Percentiles rank a stretch among this genome's conserved stretches.
phyloP scores from a whole-genome alignment of 1,284 basidiomycete species.

The Austropuccinia psidii region DNA sequence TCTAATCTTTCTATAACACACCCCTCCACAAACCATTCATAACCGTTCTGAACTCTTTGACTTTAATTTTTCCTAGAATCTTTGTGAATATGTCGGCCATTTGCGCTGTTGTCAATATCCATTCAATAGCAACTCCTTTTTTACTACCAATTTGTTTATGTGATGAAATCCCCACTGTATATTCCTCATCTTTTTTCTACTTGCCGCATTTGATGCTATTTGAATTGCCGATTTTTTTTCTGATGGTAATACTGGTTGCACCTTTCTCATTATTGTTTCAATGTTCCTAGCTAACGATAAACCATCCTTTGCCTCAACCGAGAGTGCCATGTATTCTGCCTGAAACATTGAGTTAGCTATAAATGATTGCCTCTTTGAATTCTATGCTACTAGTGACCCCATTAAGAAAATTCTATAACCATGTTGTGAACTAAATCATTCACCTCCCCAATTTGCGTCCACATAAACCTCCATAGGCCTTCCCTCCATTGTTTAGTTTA shows the following conservation, averaged over 20 bases:
- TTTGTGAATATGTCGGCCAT: slow-evolving; percentile 12
- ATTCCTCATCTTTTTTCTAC: not conserved
- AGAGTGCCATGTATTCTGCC: slow-evolving; percentile 20
- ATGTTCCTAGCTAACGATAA: too few species aligned
- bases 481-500: not conserved
- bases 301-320: too few species aligned
- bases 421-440: not conserved
- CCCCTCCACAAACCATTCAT: too few species aligned
- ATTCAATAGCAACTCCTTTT: not conserved
- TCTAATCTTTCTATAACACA: too few species aligned
- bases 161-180: not conserved
- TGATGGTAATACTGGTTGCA: too few species aligned
- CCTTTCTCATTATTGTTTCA: too few species aligned
- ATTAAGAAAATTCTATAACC: not conserved
- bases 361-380: not conserved
- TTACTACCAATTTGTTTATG: not conserved
- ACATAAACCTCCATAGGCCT: not conserved
- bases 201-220: not conserved
- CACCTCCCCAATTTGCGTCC: slow-evolving; percentile 6
- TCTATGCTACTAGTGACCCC: not conserved
- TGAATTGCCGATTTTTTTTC: not conserved
- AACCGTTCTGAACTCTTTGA: too few species aligned
- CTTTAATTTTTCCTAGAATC: too few species aligned
- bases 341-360: not conserved
- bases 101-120: not conserved